A percentile compares a stretch with the other conserved stretches of the same genome.
Evolutionary conservation across 305 asterid genomes (phyloP).

Genomic region (Fraxinus nigra): DNA sequence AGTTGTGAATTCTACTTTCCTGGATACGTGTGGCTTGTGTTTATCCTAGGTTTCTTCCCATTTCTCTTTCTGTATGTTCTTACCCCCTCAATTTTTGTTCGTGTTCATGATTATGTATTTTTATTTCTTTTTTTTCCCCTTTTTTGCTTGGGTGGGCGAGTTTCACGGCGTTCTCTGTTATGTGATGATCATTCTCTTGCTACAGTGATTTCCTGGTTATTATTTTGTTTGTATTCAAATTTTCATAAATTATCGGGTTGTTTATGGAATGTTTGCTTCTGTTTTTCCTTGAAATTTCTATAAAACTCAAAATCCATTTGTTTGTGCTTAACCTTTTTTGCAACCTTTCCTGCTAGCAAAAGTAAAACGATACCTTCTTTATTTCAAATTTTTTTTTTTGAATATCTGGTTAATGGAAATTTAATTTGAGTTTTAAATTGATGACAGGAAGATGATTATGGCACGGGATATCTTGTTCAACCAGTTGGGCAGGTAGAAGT

Average conservation of each 20-base stretch:
- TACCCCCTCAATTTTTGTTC: not conserved
- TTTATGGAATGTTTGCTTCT: not conserved
- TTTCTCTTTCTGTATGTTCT: not conserved
- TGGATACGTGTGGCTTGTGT: not conserved
- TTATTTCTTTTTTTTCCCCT: not conserved
- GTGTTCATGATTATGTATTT: not conserved
- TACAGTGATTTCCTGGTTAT: not conserved
- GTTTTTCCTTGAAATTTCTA: not conserved
- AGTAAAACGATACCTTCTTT: not conserved
- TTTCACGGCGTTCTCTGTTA: not conserved
- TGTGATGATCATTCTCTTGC: not conserved
- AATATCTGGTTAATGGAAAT: not conserved
- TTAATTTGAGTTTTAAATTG: not conserved
- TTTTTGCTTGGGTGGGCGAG: not conserved
- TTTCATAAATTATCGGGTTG: not conserved
- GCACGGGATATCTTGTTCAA: constrained; percentile 65
- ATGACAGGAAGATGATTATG: constrained; percentile 79
- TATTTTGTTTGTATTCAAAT: not conserved
- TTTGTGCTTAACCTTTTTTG: not conserved
- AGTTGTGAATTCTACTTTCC: not conserved
- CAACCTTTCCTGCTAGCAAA: not conserved
- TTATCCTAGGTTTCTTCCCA: not conserved
- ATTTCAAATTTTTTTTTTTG: not conserved
- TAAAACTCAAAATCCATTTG: not conserved
- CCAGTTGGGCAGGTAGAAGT: constrained; percentile 64